Conservation (phyloP, 2,329 filamentous ascomycete genomes). For the Pseudovirgaria hyperparasitica region DNA sequence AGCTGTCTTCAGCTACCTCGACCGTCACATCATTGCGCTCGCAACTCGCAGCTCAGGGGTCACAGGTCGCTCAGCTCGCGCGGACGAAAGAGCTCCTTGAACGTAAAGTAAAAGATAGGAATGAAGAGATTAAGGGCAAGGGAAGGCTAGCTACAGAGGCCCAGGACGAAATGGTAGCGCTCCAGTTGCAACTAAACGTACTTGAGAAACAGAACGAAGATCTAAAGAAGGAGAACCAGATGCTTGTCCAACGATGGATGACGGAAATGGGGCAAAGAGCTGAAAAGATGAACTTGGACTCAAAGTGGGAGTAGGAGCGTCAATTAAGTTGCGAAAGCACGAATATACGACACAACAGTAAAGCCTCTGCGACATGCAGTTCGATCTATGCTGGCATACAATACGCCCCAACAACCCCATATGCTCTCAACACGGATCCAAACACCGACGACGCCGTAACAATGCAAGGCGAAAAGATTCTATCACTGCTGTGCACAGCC, state of each 20-base stretch:
- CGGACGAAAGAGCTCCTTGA: conserved; percentile 49
- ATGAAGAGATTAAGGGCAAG: conserved; percentile 77
- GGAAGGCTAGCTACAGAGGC: conserved; percentile 73
- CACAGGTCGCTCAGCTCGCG: conserved; percentile 48
- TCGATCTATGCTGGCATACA: too few relatives aligned
- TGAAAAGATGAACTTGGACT: conserved; percentile 87
- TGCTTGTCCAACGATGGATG: conserved; percentile 88
- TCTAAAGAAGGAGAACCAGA: conserved; percentile 71
- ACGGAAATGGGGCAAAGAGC: conserved; percentile 74
- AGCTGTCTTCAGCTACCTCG: conserved; percentile 48
- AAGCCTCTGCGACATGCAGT: too few relatives aligned
- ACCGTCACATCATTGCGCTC: conserved; percentile 53
- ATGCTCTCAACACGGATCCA: too few relatives aligned
- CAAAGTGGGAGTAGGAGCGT: too few relatives aligned
- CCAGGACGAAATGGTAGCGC: conserved; percentile 81
- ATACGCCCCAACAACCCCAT: too few relatives aligned
- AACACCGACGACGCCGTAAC: too few relatives aligned
- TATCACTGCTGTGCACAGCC: too few relatives aligned
- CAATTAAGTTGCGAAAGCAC: too few relatives aligned
- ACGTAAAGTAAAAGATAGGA: conserved; percentile 61
- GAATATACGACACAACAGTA: too few relatives aligned
- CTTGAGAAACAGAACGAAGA: conserved; percentile 63
- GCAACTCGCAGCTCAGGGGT: conserved; percentile 46
- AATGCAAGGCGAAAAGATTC: too few relatives aligned
- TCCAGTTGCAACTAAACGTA: conserved; percentile 81